Base-by-base conservation (phyloP, 2,329 filamentous ascomycete species). In the Monosporascus sp. region DNA sequence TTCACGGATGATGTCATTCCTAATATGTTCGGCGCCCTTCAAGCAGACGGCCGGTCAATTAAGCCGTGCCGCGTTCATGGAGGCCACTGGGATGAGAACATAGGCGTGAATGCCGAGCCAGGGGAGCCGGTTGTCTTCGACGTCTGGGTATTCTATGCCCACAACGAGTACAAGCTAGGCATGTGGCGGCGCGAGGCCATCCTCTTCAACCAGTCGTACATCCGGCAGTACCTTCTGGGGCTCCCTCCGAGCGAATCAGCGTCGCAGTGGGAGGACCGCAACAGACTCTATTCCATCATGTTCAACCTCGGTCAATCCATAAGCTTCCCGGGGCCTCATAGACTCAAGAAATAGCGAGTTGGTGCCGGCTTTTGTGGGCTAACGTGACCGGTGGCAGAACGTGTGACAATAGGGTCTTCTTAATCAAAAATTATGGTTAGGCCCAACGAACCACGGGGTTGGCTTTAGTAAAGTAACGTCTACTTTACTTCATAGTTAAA, bases 1-100 rank as follows among this genome's bases (percentile, higher is more conserved):
- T 52, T 64, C n/a, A 54, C 56, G 9, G 46, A 51, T 18, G 51
- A 55, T 5, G 62, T 68, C 34, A 63, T 70, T 34, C 67, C 68
- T 3, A 49, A 48, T 17, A 41, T 60, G 8, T 50, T 65, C 7
- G 60, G 58, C 8, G 24, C 51, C 2, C 48, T 65, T 17, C 52
- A 65, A 54, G 9, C 46, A 6, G 58, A 64, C 3, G 63, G 64
- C 18, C 51, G 59, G 18, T 47, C 24, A 3, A 47, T 65, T 17
- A 58, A 58, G 37, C 62, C 64, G 4, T 56, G 54, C 18, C 55
- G 71, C 47, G 64, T 69, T 31, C 68, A 70, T 51, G 70, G 69
- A 9, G 69, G 72, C 60, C 60, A 72, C 4, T 73, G 69, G 70
- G 65, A 73, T 54, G 64, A 57, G 15, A 74, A 73, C 52, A 60